Evolutionary conservation across 2,329 filamentous ascomycete genomes (phyloP).

Genomic region (Claviceps quebecensis): DNA sequence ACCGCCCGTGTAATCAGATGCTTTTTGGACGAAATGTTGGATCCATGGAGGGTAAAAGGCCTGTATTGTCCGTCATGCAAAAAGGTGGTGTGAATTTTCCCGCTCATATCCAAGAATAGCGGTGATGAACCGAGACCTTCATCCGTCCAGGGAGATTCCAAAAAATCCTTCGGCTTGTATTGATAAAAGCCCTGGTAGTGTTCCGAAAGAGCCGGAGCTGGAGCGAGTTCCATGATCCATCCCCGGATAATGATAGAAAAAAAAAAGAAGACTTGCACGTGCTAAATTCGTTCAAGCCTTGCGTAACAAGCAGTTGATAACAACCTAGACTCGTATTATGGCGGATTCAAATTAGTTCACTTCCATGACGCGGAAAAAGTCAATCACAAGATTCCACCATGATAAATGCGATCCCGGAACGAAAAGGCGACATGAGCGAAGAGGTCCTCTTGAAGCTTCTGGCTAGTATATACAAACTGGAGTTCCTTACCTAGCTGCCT

Average conservation of each 20-base stretch:
- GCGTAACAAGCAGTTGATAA: neutral
- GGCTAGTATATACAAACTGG: conserved; percentile 39
- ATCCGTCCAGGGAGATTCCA: neutral
- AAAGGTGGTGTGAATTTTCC: neutral
- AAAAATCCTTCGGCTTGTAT: neutral
- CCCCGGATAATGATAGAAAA: neutral
- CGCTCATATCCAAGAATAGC: neutral
- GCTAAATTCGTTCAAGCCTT: neutral
- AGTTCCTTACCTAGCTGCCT: conserved; percentile 41
- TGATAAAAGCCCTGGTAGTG: no score
- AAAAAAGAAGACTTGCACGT: neutral
- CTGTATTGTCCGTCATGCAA: neutral
- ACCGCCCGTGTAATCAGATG: no score
- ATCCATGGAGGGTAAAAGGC: neutral
- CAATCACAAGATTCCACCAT: neutral
- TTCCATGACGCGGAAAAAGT: neutral
- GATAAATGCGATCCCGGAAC: neutral
- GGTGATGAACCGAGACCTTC: no score
- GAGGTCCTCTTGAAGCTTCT: conserved; percentile 26
- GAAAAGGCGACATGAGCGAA: conserved; percentile 2
- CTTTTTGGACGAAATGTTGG: neutral
- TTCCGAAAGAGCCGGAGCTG: neutral
- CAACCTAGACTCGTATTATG: neutral
- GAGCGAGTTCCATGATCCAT: neutral
- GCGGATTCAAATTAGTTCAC: neutral